Base-by-base conservation (phyloP, 768 basidiomycete genomes). In the Suillus plorans region DNA sequence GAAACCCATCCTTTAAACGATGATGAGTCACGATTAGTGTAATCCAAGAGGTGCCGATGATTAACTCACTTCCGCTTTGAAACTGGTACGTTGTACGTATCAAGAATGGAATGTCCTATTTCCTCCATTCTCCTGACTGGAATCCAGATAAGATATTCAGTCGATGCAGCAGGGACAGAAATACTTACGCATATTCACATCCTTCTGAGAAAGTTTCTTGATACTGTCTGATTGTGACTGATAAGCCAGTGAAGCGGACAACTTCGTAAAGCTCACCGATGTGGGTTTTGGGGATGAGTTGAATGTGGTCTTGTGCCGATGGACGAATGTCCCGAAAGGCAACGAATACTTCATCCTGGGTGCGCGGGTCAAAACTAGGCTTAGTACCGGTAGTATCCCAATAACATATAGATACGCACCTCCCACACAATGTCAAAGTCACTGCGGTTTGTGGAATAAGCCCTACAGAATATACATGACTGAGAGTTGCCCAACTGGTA, bases 1-100 rank as follows among this genome's bases (percentile, higher is more conserved):
- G 70, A 92, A 94, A 1, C 92, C 91, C 78, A 92, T 80, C 66
- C 92, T 92, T 58, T 22, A 63, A 52, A 20, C 18, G 5, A 28
- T 41, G 16, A 18, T 58, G 31, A 31, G 36, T 42, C 62, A 57
- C 16, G 28, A 60, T 13, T 31, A 34, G 18, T 42, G n/a, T 63
- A 7, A 36, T 41, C 25, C 64, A 39, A 63, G 52, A 8, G 25
- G 4, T 31, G 31, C 31, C 31, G 31, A 5, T 61, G 20, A 34
- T 56, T 8, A 31, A 67, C 76, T 63, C 68, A 88, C 89, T 79
- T 82, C 73, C 86, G 83, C 66, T 78, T 77, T 50, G 72, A 62
- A 14, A 67, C 64, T 8, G 79, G 78, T n/a, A 86, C 76, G 12
- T 79, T 76, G 28, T 84, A 73, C 10, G 74, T 70, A 65, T 87